A percentile compares a stretch with the other conserved stretches of the same genome.
Evolutionary conservation across 805 yeast genomes (phyloP).

Genomic region (Kazachstania kunashirensis): DNA sequence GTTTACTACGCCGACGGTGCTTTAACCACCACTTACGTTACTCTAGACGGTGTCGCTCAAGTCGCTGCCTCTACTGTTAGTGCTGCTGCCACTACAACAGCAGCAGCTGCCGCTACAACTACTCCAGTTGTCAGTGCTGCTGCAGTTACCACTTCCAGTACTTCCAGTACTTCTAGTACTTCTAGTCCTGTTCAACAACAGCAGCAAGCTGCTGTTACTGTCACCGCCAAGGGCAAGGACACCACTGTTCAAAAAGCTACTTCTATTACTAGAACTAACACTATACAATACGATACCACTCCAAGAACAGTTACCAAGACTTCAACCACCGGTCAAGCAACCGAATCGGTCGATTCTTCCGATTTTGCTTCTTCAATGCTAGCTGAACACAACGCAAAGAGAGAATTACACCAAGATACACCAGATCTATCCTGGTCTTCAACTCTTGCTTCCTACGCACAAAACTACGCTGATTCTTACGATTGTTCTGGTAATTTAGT

Average conservation of each 20-base stretch:
- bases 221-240: conserved; percentile 9
- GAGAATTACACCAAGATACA: conserved; percentile 30
- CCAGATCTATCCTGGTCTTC: conserved; percentile 42
- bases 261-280: conserved; percentile 5
- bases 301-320: conserved; percentile 8
- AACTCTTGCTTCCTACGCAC: conserved; percentile 39
- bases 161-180: conserved; percentile 16
- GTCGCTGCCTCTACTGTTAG: conserved; percentile 5
- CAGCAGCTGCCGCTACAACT: conserved; percentile 6
- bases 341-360: conserved; percentile 11
- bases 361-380: conserved; percentile 35
- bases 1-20: conserved; percentile 23
- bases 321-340: conserved; percentile 6
- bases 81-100: conserved; percentile 7
- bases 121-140: conserved; percentile 18
- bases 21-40: conserved; percentile 19
- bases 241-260: conserved; percentile 10
- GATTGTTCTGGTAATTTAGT: conserved; percentile 48
- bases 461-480: conserved; percentile 39
- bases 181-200: conserved; percentile 6
- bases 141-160: conserved; percentile 9
- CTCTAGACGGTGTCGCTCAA: conserved; percentile 11
- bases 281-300: conserved; percentile 5
- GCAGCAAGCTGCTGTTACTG: conserved; percentile 10
- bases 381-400: conserved; percentile 50